Percentiles rank a stretch among this genome's conserved stretches.
Evolutionary conservation across 2,329 filamentous ascomycete species (phyloP).

Genomic region (Fusarium coicis): DNA sequence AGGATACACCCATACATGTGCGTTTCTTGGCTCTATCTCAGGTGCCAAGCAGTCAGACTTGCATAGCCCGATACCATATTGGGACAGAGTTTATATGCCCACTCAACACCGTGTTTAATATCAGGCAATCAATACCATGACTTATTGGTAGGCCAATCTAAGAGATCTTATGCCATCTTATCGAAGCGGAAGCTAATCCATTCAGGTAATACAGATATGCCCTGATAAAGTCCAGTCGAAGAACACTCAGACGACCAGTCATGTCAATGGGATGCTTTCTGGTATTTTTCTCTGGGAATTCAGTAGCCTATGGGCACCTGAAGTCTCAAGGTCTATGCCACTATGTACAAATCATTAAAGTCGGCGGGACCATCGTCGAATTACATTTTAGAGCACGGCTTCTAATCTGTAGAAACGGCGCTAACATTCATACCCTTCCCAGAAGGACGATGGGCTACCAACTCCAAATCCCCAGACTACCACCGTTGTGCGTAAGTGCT

Average conservation of each 20-base stretch:
- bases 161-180: neutral
- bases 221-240: slow-evolving; percentile 20
- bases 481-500: neutral
- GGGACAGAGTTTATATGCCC: neutral
- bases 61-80: neutral
- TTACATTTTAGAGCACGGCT: neutral
- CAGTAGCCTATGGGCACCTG: neutral
- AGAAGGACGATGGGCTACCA: no score
- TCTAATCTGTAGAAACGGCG: neutral
- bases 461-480: slow-evolving; percentile 30
- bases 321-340: neutral
- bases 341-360: slow-evolving; percentile 10
- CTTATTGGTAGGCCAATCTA: neutral
- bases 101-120: neutral
- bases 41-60: slow-evolving; percentile 14
- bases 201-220: slow-evolving; percentile 1
- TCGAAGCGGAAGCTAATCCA: neutral
- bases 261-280: neutral
- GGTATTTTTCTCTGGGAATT: neutral
- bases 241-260: slow-evolving; percentile 2
- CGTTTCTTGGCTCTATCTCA: slow-evolving; percentile 7
- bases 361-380: neutral
- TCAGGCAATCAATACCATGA: neutral
- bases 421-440: neutral
- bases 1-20: neutral